Evolutionary conservation across 2,329 filamentous ascomycete genomes (phyloP).

Genomic region (Lithohypha guttulata): DNA sequence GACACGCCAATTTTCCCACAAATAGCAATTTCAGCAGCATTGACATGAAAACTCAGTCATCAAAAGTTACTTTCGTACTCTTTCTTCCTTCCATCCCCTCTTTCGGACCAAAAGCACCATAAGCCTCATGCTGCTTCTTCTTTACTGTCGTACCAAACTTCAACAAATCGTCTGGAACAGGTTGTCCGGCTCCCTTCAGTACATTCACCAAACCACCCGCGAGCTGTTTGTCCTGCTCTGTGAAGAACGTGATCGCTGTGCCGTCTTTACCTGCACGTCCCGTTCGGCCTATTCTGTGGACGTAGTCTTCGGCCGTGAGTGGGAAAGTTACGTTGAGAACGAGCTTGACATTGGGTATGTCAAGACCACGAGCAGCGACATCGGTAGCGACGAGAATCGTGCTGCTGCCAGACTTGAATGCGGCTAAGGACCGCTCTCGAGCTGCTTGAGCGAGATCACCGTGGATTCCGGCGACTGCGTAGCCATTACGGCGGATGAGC

Average conservation of each 20-base stretch:
- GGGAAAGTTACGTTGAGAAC: slow-evolving; percentile 95
- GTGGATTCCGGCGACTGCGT: slow-evolving; percentile 82
- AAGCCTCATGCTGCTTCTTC: slow-evolving; percentile 94
- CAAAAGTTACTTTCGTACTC: slow-evolving; percentile 87
- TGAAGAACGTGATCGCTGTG: slow-evolving; percentile 85
- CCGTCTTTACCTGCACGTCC: slow-evolving; percentile 86
- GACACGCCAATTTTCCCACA: no score
- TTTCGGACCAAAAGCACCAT: slow-evolving; percentile 82
- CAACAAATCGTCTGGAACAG: slow-evolving; percentile 77
- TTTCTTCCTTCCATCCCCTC: slow-evolving; percentile 74
- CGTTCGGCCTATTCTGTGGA: slow-evolving; percentile 91
- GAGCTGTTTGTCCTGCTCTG: slow-evolving; percentile 83
- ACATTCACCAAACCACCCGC: slow-evolving; percentile 91
- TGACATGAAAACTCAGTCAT: no score
- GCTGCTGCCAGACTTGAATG: slow-evolving; percentile 78
- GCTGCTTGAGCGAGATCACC: slow-evolving; percentile 85
- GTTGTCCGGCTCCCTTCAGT: slow-evolving; percentile 81
- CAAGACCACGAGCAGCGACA: slow-evolving; percentile 84
- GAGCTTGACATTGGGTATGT: slow-evolving; percentile 89
- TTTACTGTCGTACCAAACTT: slow-evolving; percentile 98
- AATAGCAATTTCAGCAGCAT: no score
- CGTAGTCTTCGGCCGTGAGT: slow-evolving; percentile 91
- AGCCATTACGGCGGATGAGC: slow-evolving; percentile 66
- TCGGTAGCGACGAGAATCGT: slow-evolving; percentile 88
- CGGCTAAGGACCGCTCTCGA: slow-evolving; percentile 72